These are phyloP conservation scores for Coemansia sp. DNA, from an alignment of 192 early-diverging fungal genomes.

Conservation along the genomic window DNA sequence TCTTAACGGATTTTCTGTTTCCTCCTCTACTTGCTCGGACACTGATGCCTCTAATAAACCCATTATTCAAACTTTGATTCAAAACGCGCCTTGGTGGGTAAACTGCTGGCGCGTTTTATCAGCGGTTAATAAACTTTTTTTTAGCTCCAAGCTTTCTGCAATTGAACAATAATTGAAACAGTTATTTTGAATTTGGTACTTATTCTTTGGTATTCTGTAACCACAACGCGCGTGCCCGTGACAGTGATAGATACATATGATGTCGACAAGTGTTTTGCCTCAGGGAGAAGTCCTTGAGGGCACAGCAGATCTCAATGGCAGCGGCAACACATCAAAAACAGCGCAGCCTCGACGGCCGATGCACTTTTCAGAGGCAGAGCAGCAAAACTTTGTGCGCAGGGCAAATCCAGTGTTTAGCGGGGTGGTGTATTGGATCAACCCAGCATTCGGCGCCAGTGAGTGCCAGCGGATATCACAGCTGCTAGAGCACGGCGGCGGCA, in stretches of 20 bases:
- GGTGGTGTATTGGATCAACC: constrained; percentile 52
- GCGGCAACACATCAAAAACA: not conserved
- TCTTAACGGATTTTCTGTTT: too few relatives aligned
- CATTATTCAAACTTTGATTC: too few relatives aligned
- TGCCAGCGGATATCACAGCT: constrained; percentile 28
- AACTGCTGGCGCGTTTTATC: too few relatives aligned
- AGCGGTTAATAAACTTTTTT: too few relatives aligned
- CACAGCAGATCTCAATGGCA: not conserved
- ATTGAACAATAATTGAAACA: not conserved
- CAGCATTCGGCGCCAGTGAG: constrained; percentile 13
- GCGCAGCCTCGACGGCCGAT: not conserved
- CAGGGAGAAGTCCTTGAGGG: not conserved
- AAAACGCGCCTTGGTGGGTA: too few relatives aligned
- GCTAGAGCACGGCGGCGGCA: constrained; percentile 32
- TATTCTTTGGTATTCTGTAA: not conserved
- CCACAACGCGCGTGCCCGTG: not conserved
- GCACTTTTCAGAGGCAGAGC: constrained; percentile 26
- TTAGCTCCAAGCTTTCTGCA: too few relatives aligned
- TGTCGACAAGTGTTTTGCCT: not conserved
- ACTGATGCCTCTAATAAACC: too few relatives aligned
- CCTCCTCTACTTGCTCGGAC: too few relatives aligned
- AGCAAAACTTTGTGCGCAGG: constrained; percentile 30
- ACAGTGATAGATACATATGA: not conserved
- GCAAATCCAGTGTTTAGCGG: constrained; percentile 33
- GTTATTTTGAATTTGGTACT: too few relatives aligned